Evolutionary conservation across 73 alveolate genomes (phyloP), one percentile per base, ranked within the genome.

Genomic region (Blepharisma japonicum): DNA sequence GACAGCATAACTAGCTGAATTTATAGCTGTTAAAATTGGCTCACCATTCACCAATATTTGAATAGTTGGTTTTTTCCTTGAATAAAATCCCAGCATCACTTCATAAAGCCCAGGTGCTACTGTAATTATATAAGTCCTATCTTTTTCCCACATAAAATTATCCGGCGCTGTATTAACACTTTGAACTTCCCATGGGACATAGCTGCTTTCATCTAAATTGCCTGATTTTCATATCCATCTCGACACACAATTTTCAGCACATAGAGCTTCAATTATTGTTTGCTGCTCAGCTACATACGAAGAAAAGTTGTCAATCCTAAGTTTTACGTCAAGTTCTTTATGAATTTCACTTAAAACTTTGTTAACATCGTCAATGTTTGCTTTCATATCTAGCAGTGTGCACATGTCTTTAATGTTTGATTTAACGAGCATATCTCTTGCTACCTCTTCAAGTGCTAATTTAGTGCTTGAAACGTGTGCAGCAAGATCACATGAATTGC

Each of bases 21-120:
- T 85, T 9, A 86, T 83, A 7, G 97, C 97, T 27, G 94, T 79
- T 66, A 97, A 77, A 7, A 95, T 80, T 23, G 97, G 94, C 77
- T 97, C 99, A 0, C 99, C 98, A 90, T 97, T 97, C 5, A 95
- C 92, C 77, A 88, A 81, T 6, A 97, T 85, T 80, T 97, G 95
- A 55, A 95, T 89, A 66, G 89, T 85, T 45, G 99, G 99, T 71
- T 93, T 82, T 84, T 91, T 95, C 79, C 96, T 96, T 45, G 98
- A 90, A 85, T 83, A 97, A 81, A 97, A 95, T 48, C 98, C 99
- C 45, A 94, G 55, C 54, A 89, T 86, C 11, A 95, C 79, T 90
- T 97, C 98, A 86, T 97, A 97, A 45, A 97, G 94, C 20, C 99
- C 99, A 54, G 98, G 97, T 39, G 96, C 96, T 20, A 92, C 98